Evolutionary conservation across 768 basidiomycete species (phyloP), one percentile per base, ranked within the genome.

Genomic region (Suillus brevipes): DNA sequence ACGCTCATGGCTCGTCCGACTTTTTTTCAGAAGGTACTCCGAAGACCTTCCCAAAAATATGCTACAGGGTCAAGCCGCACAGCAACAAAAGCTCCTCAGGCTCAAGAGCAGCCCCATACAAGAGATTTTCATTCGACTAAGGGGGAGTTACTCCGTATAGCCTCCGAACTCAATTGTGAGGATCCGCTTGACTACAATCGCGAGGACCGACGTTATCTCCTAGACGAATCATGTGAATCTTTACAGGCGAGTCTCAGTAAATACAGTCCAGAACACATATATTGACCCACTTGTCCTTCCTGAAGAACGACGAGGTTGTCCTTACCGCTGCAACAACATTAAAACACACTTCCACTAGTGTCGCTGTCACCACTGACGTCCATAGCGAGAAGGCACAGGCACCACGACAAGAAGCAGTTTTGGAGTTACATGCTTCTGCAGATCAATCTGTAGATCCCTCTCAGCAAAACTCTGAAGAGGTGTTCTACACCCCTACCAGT

Each of bases 11-110:
- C 78, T 36, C 86, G 82, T 71, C 85, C 87, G 56, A 85, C 85
- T 6, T 72, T 88, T 57, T 69, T 88, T 61, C 89, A 91, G 74
- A 81, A 80, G 47, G 73, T 91, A 52, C 80, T 92, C 50, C 84
- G 85, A 60, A 74, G 81, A 60, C 90, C 90, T 13, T 90, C 89
- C 1, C 87, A 89, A 72, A 77, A 82, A 0, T 92, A 92, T 73
- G 71, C 80, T 0, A 66, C 55, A 37, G 62, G 68, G 38, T 50
- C 61, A 50, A 31, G 56, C 61, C 23, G 61, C 38, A 56, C 14
- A 10, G 34, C 47, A 23, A 38, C 23, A 7, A 38, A 23, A 57
- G 28, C 61, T 36, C 8, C 57, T 49, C 28, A 52, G 34, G 34
- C 16, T 28, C 53, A 61, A 25, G 53, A 53, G 34, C 64, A 53